These are phyloP conservation scores for Cladosporium sp. DNA, from an alignment of 2,329 filamentous ascomycete genomes.

Conservation along the genomic window DNA sequence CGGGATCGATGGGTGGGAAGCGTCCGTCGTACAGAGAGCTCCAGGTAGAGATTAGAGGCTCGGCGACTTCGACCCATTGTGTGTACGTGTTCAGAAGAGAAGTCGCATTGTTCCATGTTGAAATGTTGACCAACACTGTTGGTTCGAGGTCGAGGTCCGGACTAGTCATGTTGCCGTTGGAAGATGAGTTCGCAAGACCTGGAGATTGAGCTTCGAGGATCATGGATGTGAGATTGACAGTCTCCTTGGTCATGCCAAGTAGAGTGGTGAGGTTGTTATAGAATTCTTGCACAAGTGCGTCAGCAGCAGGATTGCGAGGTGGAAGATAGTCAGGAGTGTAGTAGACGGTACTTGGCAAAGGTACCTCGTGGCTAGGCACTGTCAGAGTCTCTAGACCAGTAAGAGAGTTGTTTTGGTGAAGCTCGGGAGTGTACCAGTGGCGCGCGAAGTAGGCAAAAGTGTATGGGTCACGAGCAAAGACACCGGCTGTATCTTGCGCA, in stretches of 20 bases:
- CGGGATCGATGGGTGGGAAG: conserved; percentile 43
- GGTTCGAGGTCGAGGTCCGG: conserved; percentile 33
- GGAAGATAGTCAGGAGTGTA: conserved; percentile 46
- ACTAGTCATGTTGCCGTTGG: conserved; percentile 37
- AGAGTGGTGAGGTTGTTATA: conserved; percentile 38
- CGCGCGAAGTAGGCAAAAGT: conserved; percentile 40
- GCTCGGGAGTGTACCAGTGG: conserved; percentile 40
- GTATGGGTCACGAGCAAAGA: conserved; percentile 23
- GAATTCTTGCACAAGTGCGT: conserved; percentile 41
- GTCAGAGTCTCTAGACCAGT: conserved; percentile 41
- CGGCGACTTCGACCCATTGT: conserved; percentile 37
- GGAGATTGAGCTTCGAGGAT: not conserved
- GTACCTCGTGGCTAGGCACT: conserved; percentile 35
- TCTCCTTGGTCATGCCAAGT: conserved; percentile 41
- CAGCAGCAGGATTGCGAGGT: conserved; percentile 42
- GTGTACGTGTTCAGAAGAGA: conserved; percentile 38
- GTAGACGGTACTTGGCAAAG: conserved; percentile 42
- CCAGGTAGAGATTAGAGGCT: conserved; percentile 39
- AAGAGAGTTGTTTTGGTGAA: conserved; percentile 38
- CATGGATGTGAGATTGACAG: conserved; percentile 20
- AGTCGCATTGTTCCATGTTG: conserved; percentile 31
- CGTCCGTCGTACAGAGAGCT: conserved; percentile 38
- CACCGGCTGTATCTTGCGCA: conserved; percentile 25
- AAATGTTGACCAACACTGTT: conserved; percentile 35
- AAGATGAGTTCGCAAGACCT: not conserved